Evolutionary conservation across 805 yeast genomes (phyloP).

Genomic region (Cephaloascus fragrans): DNA sequence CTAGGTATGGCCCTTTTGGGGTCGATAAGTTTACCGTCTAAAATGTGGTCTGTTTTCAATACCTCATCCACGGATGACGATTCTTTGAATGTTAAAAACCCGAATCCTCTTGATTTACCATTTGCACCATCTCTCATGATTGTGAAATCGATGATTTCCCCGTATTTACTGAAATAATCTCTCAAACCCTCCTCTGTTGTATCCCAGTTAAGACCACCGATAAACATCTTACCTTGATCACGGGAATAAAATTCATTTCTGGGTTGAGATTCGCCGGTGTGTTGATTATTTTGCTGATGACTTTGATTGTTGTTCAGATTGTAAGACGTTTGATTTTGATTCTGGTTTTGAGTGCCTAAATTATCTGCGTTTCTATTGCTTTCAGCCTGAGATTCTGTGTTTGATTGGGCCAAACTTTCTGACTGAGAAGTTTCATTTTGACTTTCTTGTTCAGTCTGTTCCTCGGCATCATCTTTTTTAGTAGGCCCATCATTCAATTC

Average conservation of each 20-base stretch:
- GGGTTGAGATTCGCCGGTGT: not conserved
- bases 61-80: slow-evolving; percentile 82
- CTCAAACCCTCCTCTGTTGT: slow-evolving; percentile 83
- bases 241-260: not conserved
- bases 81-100: slow-evolving; percentile 78
- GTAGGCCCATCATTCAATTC: too few relatives aligned
- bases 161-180: slow-evolving; percentile 78
- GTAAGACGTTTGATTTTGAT: slow-evolving; percentile 4
- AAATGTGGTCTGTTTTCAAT: slow-evolving; percentile 72
- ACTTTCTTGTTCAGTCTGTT: too few relatives aligned
- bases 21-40: slow-evolving; percentile 94
- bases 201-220: slow-evolving; percentile 98
- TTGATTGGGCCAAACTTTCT: not conserved
- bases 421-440: slow-evolving; percentile 9
- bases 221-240: slow-evolving; percentile 86
- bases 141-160: slow-evolving; percentile 79
- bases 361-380: too few relatives aligned
- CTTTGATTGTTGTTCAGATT: slow-evolving; percentile 4
- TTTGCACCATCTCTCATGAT: slow-evolving; percentile 86
- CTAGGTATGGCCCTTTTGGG: slow-evolving; percentile 97
- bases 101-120: slow-evolving; percentile 92
- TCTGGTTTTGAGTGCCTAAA: not conserved
- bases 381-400: slow-evolving; percentile 31
- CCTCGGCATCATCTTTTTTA: too few relatives aligned
- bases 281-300: not conserved